phyloP scores from a whole-genome alignment of 176 grass and related monocot species.

The sorghum (Sorghum bicolor) region DNA sequence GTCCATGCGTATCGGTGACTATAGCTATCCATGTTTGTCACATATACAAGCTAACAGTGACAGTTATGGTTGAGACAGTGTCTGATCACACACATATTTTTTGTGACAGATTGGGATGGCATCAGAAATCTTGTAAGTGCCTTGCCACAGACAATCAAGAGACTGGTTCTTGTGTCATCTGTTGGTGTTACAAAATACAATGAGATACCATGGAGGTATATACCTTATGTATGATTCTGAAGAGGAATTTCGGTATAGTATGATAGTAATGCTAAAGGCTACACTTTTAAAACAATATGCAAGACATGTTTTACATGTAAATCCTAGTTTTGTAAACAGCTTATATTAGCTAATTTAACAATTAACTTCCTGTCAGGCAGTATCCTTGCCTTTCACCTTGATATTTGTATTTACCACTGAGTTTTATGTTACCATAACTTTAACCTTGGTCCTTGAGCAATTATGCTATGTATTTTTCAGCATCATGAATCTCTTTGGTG shows the following conservation, averaged over 20 bases:
- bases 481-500: constrained; percentile 96
- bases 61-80: not conserved
- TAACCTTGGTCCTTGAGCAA: not conserved
- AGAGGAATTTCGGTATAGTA: not conserved
- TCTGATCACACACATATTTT: constrained; percentile 10
- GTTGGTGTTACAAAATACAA: constrained; percentile 95
- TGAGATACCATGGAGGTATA: constrained; percentile 92
- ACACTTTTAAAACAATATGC: not conserved
- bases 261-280: not conserved
- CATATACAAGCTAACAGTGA: not conserved
- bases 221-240: constrained; percentile 13
- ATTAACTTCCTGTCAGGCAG: not conserved
- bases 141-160: constrained; percentile 58
- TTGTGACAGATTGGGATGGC: constrained; percentile 77
- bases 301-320: not conserved
- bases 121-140: constrained; percentile 71
- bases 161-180: constrained; percentile 80
- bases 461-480: constrained; percentile 36
- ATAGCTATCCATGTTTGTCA: not conserved
- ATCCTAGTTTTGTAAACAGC: not conserved
- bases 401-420: not conserved
- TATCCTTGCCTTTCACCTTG: not conserved
- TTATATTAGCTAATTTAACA: not conserved
- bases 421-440: not conserved
- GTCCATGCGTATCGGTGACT: not conserved